These are phyloP conservation scores for Thermothelomyces thermophilus DNA, from an alignment of 2,329 filamentous ascomycete genomes.

Conservation along the genomic window DNA sequence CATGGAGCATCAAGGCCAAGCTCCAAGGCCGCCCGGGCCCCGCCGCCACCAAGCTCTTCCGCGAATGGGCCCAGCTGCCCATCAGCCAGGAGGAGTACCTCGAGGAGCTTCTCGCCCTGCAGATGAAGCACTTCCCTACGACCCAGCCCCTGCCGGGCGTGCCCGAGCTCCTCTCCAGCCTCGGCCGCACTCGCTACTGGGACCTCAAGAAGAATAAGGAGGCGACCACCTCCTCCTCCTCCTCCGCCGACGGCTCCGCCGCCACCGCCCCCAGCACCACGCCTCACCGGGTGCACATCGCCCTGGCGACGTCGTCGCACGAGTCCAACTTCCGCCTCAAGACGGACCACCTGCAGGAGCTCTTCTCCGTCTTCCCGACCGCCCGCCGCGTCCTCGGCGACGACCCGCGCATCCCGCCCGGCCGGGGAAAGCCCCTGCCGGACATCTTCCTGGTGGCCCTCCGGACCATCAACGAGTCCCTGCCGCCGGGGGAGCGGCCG, in stretches of 20 bases:
- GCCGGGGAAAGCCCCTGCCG: constrained; percentile 87
- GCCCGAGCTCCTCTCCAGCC: constrained; percentile 54
- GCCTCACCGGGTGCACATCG: constrained; percentile 59
- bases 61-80: constrained; percentile 80
- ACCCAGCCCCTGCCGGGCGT: constrained; percentile 78
- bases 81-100: constrained; percentile 50
- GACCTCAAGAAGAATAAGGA: constrained; percentile 31
- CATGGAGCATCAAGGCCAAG: constrained; percentile 91
- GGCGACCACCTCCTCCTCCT: no score
- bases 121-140: constrained; percentile 64
- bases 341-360: constrained; percentile 52
- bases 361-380: constrained; percentile 60
- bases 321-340: constrained; percentile 69
- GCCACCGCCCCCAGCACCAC: constrained; percentile 26
- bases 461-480: constrained; percentile 70
- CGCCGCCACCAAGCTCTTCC: constrained; percentile 49
- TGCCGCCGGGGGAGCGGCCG: constrained; percentile 54
- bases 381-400: constrained; percentile 79
- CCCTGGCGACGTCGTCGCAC: constrained; percentile 77
- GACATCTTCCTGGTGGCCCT: constrained; percentile 91
- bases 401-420: constrained; percentile 66
- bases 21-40: constrained; percentile 56
- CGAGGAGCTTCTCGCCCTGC: constrained; percentile 52
- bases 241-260: constrained; percentile 11
- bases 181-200: constrained; percentile 50